Evolutionary conservation across 2,329 filamentous ascomycete genomes (phyloP).

Genomic region (Bertia moriformis): DNA sequence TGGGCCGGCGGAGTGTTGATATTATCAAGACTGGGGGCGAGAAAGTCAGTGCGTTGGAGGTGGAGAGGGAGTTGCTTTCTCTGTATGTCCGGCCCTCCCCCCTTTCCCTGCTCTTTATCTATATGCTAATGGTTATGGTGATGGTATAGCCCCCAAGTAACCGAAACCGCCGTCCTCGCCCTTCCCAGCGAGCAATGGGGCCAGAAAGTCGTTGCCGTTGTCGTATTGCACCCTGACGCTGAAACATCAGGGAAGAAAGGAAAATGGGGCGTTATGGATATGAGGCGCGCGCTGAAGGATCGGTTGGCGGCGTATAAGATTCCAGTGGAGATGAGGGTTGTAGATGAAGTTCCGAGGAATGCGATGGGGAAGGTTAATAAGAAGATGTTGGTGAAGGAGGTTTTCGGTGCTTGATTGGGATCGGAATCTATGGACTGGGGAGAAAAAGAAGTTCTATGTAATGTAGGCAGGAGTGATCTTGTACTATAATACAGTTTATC

Average conservation of each 20-base stretch:
- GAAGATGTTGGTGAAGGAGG: constrained; percentile 44
- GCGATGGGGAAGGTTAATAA: constrained; percentile 93
- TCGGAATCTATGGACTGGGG: no score
- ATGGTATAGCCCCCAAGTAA: constrained; percentile 38
- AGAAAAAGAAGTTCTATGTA: no score
- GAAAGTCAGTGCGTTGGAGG: constrained; percentile 79
- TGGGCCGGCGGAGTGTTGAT: constrained; percentile 73
- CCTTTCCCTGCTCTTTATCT: not conserved
- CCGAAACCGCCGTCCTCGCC: constrained; percentile 77
- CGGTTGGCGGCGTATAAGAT: constrained; percentile 79
- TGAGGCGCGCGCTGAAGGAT: constrained; percentile 69
- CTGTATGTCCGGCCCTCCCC: no score
- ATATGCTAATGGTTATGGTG: not conserved
- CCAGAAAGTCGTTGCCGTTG: constrained; percentile 78
- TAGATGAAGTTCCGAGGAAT: constrained; percentile 72
- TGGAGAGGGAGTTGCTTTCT: constrained; percentile 82
- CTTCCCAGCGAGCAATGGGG: constrained; percentile 83
- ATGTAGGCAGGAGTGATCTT: no score
- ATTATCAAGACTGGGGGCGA: constrained; percentile 97
- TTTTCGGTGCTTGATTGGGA: no score
- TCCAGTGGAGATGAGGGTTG: constrained; percentile 70
- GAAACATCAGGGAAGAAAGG: constrained; percentile 29
- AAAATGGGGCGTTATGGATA: constrained; percentile 67
- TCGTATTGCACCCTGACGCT: constrained; percentile 50
- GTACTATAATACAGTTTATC: no score